Evolutionary conservation across 176 grass and related monocot genomes (phyloP).

Genomic region (Dendrocalamus sinicus): DNA sequence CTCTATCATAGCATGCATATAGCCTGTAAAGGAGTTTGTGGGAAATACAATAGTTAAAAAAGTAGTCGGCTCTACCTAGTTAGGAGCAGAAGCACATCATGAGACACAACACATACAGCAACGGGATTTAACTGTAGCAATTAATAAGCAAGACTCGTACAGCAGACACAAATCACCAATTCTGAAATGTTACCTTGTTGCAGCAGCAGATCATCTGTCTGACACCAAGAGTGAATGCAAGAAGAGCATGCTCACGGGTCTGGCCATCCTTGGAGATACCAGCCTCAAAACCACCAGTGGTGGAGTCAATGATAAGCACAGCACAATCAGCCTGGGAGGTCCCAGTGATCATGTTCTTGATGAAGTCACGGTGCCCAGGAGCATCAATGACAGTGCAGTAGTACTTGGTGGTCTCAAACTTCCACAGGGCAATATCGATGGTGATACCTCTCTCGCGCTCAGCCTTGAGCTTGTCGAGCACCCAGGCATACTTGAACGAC

Average conservation of each 20-base stretch:
- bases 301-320: conserved; percentile 79
- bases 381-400: conserved; percentile 87
- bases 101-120: too few species aligned
- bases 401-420: conserved; percentile 81
- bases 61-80: not conserved
- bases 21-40: too few species aligned
- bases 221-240: conserved; percentile 83
- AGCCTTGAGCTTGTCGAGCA: conserved; percentile 92
- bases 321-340: conserved; percentile 89
- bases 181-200: conserved; percentile 62
- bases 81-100: not conserved
- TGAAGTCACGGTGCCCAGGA: conserved; percentile 80
- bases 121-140: not conserved
- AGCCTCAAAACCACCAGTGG: conserved; percentile 85
- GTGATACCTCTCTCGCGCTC: conserved; percentile 83
- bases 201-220: conserved; percentile 88
- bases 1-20: too few species aligned
- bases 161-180: not conserved
- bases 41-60: not conserved
- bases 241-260: conserved; percentile 80
- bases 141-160: not conserved
- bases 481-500: conserved; percentile 91
- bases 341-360: conserved; percentile 90
- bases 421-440: conserved; percentile 85
- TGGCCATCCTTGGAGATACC: conserved; percentile 89